A percentile compares a stretch with the other conserved stretches of the same genome.
phyloP scores from a whole-genome alignment of 164 flowering plant genomes.

The Magnolia sinica region DNA sequence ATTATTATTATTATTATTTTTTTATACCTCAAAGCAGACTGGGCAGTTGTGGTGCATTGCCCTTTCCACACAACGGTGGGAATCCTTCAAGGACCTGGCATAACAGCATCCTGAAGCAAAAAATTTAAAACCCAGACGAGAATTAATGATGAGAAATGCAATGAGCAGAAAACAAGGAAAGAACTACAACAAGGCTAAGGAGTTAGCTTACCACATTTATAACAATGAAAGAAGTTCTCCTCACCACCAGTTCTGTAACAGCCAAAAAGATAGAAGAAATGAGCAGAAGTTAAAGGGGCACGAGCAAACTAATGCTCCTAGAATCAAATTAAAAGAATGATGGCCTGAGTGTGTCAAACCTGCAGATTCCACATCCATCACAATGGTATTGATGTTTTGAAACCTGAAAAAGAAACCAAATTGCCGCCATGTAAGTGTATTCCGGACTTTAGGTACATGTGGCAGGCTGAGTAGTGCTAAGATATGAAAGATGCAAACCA shows the following conservation, averaged over 20 bases:
- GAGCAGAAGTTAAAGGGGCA: not conserved
- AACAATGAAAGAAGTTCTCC: slow-evolving; percentile 83
- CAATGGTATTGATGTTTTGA: slow-evolving; percentile 92
- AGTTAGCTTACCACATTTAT: slow-evolving; percentile 50
- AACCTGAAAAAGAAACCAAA: slow-evolving; percentile 35
- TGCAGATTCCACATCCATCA: slow-evolving; percentile 87
- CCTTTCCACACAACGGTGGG: slow-evolving; percentile 71
- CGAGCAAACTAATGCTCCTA: not conserved
- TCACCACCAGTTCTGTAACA: slow-evolving; percentile 59
- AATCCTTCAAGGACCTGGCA: slow-evolving; percentile 45
- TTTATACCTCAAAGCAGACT: slow-evolving; percentile 85
- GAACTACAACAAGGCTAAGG: not conserved
- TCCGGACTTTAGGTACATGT: not conserved
- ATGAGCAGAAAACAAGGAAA: not conserved
- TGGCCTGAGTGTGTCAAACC: slow-evolving; percentile 24
- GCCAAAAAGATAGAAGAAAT: not conserved
- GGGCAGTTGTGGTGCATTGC: slow-evolving; percentile 96
- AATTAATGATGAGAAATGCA: not conserved
- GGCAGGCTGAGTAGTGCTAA: not conserved
- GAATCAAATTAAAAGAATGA: not conserved
- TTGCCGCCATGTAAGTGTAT: not conserved
- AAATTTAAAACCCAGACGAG: not conserved
- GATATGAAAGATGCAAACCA: not conserved
- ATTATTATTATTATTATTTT: too few relatives aligned
- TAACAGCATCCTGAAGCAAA: slow-evolving; percentile 67